Evolutionary conservation across 257 asterid genomes (phyloP).

Genomic region (Rhazya stricta): DNA sequence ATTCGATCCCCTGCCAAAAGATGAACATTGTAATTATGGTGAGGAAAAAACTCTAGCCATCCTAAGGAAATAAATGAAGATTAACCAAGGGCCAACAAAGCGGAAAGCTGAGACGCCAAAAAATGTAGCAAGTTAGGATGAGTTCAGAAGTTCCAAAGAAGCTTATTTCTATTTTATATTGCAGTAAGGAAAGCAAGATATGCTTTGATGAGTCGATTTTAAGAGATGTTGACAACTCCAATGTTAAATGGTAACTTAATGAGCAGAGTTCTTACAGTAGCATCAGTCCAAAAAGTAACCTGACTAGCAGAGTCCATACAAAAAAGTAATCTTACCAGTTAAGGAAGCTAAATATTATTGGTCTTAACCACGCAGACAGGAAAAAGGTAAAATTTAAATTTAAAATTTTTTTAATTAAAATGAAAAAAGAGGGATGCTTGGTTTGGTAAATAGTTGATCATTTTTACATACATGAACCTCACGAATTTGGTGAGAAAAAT

Average conservation of each 20-base stretch:
- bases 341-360: not conserved
- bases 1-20: conserved; percentile 82
- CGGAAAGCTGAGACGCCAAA: not conserved
- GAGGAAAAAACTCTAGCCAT: not conserved
- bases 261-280: not conserved
- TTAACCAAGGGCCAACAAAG: not conserved
- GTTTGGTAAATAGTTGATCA: too few species aligned
- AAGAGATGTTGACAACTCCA: not conserved
- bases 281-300: not conserved
- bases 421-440: too few species aligned
- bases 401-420: too few species aligned
- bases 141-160: not conserved
- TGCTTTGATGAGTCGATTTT: not conserved
- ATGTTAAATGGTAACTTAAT: not conserved
- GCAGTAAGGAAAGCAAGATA: not conserved
- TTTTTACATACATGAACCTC: not conserved
- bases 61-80: not conserved
- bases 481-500: not conserved
- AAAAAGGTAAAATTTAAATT: too few species aligned
- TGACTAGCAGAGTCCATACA: not conserved
- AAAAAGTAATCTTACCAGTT: not conserved
- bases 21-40: not conserved
- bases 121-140: not conserved
- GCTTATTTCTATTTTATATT: not conserved
- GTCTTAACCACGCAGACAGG: too few species aligned